Percentiles rank a stretch among this genome's conserved stretches.
Conservation (phyloP, 192 early-diverging fungal genomes). For the Coemansia sp. region DNA sequence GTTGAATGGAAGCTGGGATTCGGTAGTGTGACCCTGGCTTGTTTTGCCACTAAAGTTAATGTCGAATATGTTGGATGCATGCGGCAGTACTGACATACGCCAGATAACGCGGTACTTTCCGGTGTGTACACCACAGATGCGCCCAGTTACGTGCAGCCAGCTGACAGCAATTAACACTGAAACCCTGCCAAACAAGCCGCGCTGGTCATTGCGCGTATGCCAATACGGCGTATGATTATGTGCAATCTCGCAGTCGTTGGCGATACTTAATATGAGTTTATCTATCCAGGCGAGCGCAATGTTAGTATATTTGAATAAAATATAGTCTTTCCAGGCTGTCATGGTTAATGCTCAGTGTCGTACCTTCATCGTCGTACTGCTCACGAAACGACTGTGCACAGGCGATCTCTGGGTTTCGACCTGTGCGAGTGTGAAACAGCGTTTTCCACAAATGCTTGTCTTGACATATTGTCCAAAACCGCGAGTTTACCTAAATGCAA, state of each 20-base stretch:
- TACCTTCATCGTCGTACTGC: constrained; percentile 33
- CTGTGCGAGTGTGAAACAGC: constrained; percentile 23
- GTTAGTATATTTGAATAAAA: no score
- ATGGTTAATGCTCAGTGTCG: no score
- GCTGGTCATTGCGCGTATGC: constrained; percentile 23
- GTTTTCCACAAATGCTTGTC: constrained; percentile 38
- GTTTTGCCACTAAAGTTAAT: constrained; percentile 33
- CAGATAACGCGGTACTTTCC: constrained; percentile 43
- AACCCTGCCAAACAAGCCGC: constrained; percentile 38
- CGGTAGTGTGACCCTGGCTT: not conserved
- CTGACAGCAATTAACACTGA: constrained; percentile 32
- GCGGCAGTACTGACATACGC: constrained; percentile 40
- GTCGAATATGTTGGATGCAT: constrained; percentile 31
- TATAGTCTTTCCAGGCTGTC: no score
- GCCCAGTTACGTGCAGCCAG: constrained; percentile 42
- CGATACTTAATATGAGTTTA: constrained; percentile 21
- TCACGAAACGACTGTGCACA: constrained; percentile 12
- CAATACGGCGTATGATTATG: constrained; percentile 39
- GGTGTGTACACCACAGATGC: constrained; percentile 30
- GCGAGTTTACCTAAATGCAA: not conserved
- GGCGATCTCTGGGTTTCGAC: not conserved
- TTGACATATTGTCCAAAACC: constrained; percentile 3
- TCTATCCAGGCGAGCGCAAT: constrained; percentile 8
- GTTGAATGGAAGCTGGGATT: constrained; percentile 28
- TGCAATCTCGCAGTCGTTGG: constrained; percentile 32